Conservation (phyloP, 306 rosid species). For the Casuarina equisetifolia region DNA sequence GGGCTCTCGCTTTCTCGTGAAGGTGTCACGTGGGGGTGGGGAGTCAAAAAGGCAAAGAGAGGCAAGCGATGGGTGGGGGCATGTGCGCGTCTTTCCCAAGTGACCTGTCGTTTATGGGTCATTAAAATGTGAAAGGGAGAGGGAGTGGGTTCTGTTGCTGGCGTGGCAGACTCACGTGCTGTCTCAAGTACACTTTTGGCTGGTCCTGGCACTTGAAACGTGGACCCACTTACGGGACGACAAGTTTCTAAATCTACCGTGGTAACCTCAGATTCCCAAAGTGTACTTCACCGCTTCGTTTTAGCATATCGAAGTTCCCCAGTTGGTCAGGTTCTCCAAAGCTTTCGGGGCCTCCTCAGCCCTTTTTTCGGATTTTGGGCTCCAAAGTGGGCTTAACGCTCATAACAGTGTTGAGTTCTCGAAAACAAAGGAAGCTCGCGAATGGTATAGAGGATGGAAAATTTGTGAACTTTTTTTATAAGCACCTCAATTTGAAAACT, state of each 20-base stretch:
- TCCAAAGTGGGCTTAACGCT: no score
- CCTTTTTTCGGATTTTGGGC: no score
- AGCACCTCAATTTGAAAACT: no score
- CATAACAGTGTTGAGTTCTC: no score
- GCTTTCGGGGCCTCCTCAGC: no score
- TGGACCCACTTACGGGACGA: constrained; percentile 36
- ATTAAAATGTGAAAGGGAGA: constrained; percentile 47
- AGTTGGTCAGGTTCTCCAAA: no score
- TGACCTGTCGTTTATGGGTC: constrained; percentile 75
- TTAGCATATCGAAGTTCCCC: no score
- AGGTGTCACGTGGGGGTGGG: constrained; percentile 76
- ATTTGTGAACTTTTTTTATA: no score
- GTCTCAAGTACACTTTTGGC: constrained; percentile 24
- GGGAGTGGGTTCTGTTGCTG: constrained; percentile 19
- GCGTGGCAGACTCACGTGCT: constrained; percentile 68
- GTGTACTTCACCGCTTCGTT: background rate
- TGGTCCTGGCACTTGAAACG: constrained; percentile 23
- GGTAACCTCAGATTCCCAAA: constrained; percentile 15
- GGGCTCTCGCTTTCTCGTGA: constrained; percentile 59
- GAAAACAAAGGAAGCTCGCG: no score
- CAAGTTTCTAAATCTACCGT: constrained; percentile 46
- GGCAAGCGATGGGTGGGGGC: constrained; percentile 53
- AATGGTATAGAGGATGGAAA: no score
- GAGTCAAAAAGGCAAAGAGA: background rate
- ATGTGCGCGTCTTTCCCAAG: constrained; percentile 55